Base-by-base conservation (phyloP, 2,329 filamentous ascomycete genomes). In the Talaromyces rugulosus region DNA sequence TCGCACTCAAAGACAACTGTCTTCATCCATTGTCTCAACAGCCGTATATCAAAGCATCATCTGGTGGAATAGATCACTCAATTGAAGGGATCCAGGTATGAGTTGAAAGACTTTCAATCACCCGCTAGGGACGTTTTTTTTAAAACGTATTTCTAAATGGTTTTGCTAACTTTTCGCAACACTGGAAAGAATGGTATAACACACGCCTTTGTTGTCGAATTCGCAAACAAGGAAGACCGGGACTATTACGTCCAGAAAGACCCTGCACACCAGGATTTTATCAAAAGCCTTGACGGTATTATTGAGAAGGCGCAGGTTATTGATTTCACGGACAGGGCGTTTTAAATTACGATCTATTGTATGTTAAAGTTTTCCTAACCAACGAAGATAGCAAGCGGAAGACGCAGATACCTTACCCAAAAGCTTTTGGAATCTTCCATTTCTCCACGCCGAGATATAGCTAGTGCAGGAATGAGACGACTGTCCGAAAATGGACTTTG, bases 181-280 rank as follows among this genome's bases (percentile, higher is more conserved):
- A 16, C 34, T 60, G 30, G 16, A 60, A 61, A 85, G 87, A 80
- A 82, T 56, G 88, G 83, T 0, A 84, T 88, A 57, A 87, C 87
- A 0, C 89, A 92, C 70, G 87, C 81, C 0, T 92, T 92, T 65
- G 82, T 92, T 1, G 81, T 83, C 27, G 84, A 90, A 67, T 92
- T 92, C 62, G 81, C 82, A 9, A 87, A 73, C 27, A 78, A 78
- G 18, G 82, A 85, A 64, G 89, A 92, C 69, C 79, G 88, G 54
- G 82, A 87, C 63, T 91, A 90, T 68, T 92, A 92, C 70, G 74
- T 89, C 6, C 74, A 83, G 58, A 75, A 85, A 33, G 89, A 92
- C 67, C 86, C 87, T 1, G 82, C 75, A 8, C 89, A 92, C 70
- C 74, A 80, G 40, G 83, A 73, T 0, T 91, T 90, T 66, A 77